Evolutionary conservation across 352 stramenopile species (phyloP), one percentile per base, ranked within the genome.

Genomic region (Lagenidium sp.): DNA sequence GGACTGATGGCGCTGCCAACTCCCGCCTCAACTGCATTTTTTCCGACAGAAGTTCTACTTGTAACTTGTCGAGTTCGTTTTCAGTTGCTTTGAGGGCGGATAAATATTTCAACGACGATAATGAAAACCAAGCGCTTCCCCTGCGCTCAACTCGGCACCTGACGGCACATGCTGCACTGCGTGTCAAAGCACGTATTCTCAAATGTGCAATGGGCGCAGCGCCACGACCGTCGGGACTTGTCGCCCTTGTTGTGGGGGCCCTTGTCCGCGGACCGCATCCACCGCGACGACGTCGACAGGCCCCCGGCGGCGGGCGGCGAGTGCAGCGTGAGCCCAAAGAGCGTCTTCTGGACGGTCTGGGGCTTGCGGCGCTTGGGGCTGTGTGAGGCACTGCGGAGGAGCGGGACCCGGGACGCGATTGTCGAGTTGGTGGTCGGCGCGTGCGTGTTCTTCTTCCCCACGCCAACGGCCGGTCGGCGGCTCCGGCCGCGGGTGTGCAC

Each of bases 161-260:
- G 44, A 16, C 46, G 65, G 50, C 71, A 87, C 71, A 87, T 87
- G 45, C 69, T 78, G 60, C 75, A 87, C 23, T 58, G 48, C 16
- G 49, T 68, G 40, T 83, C 69, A 28, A 87, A 85, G 57, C 75
- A 87, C 32, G 67, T 83, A 53, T 87, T 87, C 38, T 77, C 67
- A 41, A 68, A 87, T 15, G 75, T 87, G 59, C 75, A 87, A 40
- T 76, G 48, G 19, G 32, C 15, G 34, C 75, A 87, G 15, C 54
- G 65, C 75, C 75, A 87, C 10, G 70, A 35, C 13, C 65, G 44
- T 5, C 56, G 60, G 15, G 46, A 6, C 42, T 44, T 35, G 30
- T 51, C 18, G 37, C 29, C 26, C 55, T 19, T 24, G 32, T 37
- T 4, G 16, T n/a, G 6, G 25, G 4, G 4, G 5, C 12, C 2